Evolutionary conservation across 202 grass and related monocot species (phyloP), one percentile per base, ranked within the genome.

Genomic region (Carex arenaria): DNA sequence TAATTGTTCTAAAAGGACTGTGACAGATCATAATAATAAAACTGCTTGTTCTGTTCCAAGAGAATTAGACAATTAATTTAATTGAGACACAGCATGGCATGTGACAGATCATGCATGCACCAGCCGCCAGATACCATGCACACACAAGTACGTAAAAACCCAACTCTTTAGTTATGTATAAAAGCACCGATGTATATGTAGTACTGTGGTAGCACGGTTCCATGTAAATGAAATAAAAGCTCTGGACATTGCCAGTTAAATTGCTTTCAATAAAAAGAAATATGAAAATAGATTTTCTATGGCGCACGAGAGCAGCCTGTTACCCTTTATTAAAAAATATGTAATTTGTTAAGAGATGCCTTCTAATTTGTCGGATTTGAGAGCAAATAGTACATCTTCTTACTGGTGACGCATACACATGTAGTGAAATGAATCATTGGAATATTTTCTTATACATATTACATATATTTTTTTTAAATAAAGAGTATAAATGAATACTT

Each of bases 111-210:
- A 75, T 57, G 28, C 73, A 59, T 78, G 73, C 17, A 59, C 9
- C 30, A 78, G 72, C 72, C 72, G 54, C 74, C 74, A 59, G 14
- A 36, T 60, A 78, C 53, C 45, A 78, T 59, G 54, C 49, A 77
- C 15, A 77, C 15, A 54, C 13, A 52, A 17, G 47, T 43, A 70
- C 42, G 69, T 71, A 71, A 71, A 71, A 71, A 19, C 28, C 14
- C 14, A 67, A 36, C 64, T 36, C 40, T 10, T 71, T 47, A 71
- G 38, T 71, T 23, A 13, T 43, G 67, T 72, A 72, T 22, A 72
- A 49, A 10, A 72, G 69, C 20, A 14, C 10, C 12, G 1, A 67
- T 11, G 45, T 51, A 72, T 45, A 51, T 72, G 19, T 52, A 72
- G n/a, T 40, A 40, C 4, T 4, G 4, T 4, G 2, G 34, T 52